Base-by-base conservation (phyloP, 2,329 filamentous ascomycete genomes). In the Simplicillium sp. region DNA sequence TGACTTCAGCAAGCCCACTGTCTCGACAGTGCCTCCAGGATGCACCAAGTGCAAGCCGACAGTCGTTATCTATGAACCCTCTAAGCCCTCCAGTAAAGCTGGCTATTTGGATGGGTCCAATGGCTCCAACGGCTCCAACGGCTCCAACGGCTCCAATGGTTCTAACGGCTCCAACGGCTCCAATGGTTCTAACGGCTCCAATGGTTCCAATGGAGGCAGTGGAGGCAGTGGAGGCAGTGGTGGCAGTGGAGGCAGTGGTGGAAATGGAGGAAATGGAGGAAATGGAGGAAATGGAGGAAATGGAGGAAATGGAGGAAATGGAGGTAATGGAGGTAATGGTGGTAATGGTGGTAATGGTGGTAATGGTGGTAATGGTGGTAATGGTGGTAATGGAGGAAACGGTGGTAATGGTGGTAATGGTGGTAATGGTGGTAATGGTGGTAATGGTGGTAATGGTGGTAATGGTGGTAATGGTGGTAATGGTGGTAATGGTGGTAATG, bases 61-160 rank as follows among this genome's bases (percentile, higher is more conserved):
- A 12, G 48, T 54, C 35, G 44, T 48, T 16, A 52, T 56, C 36
- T 54, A 45, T 37, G 51, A 55, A 33, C 53, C 52, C 11, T 16
- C 41, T 29, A 29, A 37, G 12, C 9, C 29, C 7, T 36, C 38
- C 7, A 15, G n/a, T 3, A 28, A 13, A 33, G 33, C 37, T 16
- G 37, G 14, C 9, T 25, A n/a, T 11, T 25, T 9, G 9, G 9
- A 9, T 25, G 20, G 20, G 6, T 25, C 20, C 20, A 25, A 25
- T 9, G 20, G 20, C 9, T 25, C 20, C 20, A 25, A 25, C 9
- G 20, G 20, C 20, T 25, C 20, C 20, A 25, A 9, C 9, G 20
- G 20, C 20, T 25, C 20, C 20, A n/a, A 9, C 9, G 20, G 20
- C 20, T 25, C 20, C 20, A 25, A 25, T 9, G 20, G 20, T 25